Evolutionary conservation across 75 land plant genomes (phyloP).

Genomic region (Chamaecyparis obtusa): DNA sequence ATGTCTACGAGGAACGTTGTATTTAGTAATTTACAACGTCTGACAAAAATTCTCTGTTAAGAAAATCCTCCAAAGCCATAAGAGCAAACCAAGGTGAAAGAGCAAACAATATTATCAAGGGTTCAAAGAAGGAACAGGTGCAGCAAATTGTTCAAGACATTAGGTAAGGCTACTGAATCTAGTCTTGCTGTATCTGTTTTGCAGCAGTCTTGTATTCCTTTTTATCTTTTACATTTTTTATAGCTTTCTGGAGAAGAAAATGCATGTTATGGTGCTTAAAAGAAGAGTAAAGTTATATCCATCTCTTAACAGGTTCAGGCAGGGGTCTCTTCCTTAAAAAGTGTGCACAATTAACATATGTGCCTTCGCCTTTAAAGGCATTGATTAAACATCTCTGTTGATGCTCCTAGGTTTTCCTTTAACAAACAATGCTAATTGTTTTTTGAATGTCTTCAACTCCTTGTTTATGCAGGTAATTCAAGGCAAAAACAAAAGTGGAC

Average conservation of each 20-base stretch:
- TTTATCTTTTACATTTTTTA: not conserved
- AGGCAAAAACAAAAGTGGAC: constrained; percentile 78
- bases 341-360: not conserved
- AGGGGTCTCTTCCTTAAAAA: not conserved
- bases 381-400: not conserved
- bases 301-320: not conserved
- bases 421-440: not conserved
- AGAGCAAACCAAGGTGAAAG: constrained; percentile 87
- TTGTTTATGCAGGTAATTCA: constrained; percentile 51
- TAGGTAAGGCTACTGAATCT: constrained; percentile 32
- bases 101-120: constrained; percentile 85
- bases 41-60: too few species aligned
- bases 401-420: not conserved
- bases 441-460: not conserved
- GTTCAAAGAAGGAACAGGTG: constrained; percentile 88
- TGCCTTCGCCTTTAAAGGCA: not conserved
- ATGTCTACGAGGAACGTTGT: too few species aligned
- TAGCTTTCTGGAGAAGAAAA: not conserved
- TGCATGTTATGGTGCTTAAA: not conserved
- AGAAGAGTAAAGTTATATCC: not conserved
- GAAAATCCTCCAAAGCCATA: too few species aligned
- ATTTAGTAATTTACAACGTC: too few species aligned
- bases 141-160: constrained; percentile 78
- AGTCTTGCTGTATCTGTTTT: not conserved
- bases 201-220: not conserved